Evolutionary conservation across 768 basidiomycete species (phyloP), one percentile per base, ranked within the genome.

Genomic region (Serendipita sp.): DNA sequence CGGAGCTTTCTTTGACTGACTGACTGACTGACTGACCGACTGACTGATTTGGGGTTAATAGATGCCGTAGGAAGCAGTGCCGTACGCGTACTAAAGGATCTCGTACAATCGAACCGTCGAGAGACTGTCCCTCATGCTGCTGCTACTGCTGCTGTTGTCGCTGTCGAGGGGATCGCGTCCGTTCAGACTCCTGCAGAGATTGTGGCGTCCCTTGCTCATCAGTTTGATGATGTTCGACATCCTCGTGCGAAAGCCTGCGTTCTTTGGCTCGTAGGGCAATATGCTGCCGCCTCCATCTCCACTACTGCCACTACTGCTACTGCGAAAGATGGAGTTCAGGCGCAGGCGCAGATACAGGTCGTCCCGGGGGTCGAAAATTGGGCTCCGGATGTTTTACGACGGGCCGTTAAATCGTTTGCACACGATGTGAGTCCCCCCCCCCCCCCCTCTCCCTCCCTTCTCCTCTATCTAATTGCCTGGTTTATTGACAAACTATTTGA

Each of bases 211-310:
- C 82, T 97, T 3, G 90, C 92, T 0, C 79, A 81, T 58, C 80
- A 82, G 37, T 80, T 95, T 53, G 89, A 92, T 56, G 85, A 84
- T 63, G 89, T 97, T 62, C 80, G 77, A 4, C 89, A 93, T 69
- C 78, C 85, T 1, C 81, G 84, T 69, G 92, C 94, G 1, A 78
- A 90, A 35, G 92, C 94, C 0, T 92, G 89, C 68, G 84, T 97
- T 0, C 75, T 92, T 30, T 96, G 95, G 92, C 81, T 97, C 0
- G 92, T 92, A 0, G 94, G 95, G 0, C 92, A 96, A 72, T 91
- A 91, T 71, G 82, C 88, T 16, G 78, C 79, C 13, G 46, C 72
- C 35, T 34, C 24, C 24, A 24, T 24, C 24, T 24, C 24, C 24
- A 24, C 24, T 24, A 24, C 24, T 24, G 24, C 24, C 24, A 24